These are phyloP conservation scores for Plasmopara muralis DNA, from an alignment of 352 stramenopile species.

Conservation along the genomic window DNA sequence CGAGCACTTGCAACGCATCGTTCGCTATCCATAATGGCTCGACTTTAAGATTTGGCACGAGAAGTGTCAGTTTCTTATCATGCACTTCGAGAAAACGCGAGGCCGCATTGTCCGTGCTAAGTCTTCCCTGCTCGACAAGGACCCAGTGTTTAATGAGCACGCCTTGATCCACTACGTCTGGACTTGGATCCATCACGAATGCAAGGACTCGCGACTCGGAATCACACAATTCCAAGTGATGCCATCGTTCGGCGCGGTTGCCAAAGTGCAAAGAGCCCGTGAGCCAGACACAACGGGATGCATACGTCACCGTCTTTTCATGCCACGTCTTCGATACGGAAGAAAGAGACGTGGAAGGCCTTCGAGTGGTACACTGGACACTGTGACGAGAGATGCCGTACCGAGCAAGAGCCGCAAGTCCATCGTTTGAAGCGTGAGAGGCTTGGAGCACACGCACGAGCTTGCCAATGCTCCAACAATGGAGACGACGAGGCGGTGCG, in stretches of 20 bases:
- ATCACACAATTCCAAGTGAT: constrained; percentile 36
- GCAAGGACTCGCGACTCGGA: constrained; percentile 20
- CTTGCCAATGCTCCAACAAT: constrained; percentile 25
- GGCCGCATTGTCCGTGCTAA: constrained; percentile 4
- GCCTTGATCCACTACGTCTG: constrained; percentile 34
- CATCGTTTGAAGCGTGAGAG: constrained; percentile 2
- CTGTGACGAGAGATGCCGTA: constrained; percentile 14
- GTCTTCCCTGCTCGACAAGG: constrained; percentile 27
- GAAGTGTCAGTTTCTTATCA: constrained; percentile 9
- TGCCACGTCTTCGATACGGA: constrained; percentile 2
- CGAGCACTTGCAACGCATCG: constrained; percentile 23
- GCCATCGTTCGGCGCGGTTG: constrained; percentile 11
- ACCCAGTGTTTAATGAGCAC: constrained; percentile 57
- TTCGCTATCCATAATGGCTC: constrained; percentile 12
- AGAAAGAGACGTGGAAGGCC: background rate
- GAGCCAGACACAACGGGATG: constrained; percentile 34
- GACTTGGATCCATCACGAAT: constrained; percentile 33
- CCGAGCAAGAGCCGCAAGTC: constrained; percentile 5
- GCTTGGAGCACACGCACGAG: constrained; percentile 19
- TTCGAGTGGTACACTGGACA: constrained; percentile 7
- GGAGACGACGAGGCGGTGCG: background rate
- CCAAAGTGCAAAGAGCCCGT: constrained; percentile 42
- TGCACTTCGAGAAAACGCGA: constrained; percentile 41
- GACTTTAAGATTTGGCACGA: constrained; percentile 1
- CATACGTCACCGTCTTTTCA: constrained; percentile 14